Evolutionary conservation across 441 rosid species (phyloP).

Genomic region (Dalechampia spathulata): DNA sequence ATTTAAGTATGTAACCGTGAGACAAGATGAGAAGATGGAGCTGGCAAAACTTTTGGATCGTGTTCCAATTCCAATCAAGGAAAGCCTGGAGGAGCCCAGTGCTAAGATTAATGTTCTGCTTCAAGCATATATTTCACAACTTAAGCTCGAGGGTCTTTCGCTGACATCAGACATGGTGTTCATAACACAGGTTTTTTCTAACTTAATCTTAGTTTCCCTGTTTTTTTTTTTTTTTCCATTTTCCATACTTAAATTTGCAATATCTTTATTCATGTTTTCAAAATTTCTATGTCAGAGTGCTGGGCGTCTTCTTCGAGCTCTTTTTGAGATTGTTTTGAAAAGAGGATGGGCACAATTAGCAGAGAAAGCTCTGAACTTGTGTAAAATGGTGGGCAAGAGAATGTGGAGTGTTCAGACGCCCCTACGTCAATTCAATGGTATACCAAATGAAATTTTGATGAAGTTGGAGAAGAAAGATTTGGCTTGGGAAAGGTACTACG

Average conservation of each 20-base stretch:
- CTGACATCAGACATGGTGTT: constrained; percentile 92
- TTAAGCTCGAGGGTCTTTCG: constrained; percentile 95
- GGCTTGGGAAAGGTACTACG: constrained; percentile 96
- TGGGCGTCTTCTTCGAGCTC: constrained; percentile 90
- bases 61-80: constrained; percentile 95
- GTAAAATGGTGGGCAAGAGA: constrained; percentile 87
- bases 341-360: constrained; percentile 92
- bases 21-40: constrained; percentile 99
- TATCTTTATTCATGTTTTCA: constrained; percentile 6
- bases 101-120: constrained; percentile 94
- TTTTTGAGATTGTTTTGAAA: constrained; percentile 84
- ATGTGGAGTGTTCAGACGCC: constrained; percentile 98
- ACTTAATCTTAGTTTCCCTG: constrained; percentile 3
- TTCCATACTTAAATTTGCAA: background rate
- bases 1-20: constrained; percentile 86
- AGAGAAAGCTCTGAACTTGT: constrained; percentile 84
- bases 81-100: constrained; percentile 91
- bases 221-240: background rate
- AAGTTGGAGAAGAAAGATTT: constrained; percentile 92
- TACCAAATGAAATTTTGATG: constrained; percentile 71
- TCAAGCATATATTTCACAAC: constrained; percentile 89
- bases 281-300: constrained; percentile 48
- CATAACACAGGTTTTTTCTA: constrained; percentile 70
- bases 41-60: constrained; percentile 85
- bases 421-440: constrained; percentile 80